Base-by-base conservation (phyloP, 352 stramenopile species). In the Thraustochytrium sp. region DNA sequence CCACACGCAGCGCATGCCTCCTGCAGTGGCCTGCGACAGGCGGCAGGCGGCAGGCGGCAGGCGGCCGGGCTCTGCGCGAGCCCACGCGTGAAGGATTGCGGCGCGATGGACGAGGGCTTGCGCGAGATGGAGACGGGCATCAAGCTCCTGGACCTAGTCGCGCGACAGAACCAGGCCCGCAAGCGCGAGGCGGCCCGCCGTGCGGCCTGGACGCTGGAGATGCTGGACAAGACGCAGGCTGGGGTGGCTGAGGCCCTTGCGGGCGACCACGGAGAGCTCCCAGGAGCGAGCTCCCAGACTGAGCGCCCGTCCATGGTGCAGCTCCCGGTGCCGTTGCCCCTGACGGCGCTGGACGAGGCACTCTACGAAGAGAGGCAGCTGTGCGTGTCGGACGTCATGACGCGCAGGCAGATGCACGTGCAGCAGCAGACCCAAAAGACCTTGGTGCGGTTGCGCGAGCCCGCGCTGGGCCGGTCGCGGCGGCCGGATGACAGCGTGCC, bases 91-190 rank as follows among this genome's bases (percentile, higher is more conserved):
- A n/a, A n/a, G n/a, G n/a, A n/a, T n/a, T n/a, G n/a, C n/a, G n/a
- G 37, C 62, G 38, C 42, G n/a, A 77, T 77, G 65, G 65, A 55
- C 13, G 18, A 31, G 8, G 46, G 42, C 37, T 36, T 80, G 68
- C 48, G 68, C 34, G 68, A 55, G 38, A 51, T 53, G 68, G 44
- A 80, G n/a, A 80, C 48, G 3, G 68, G 68, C 37, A 34, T 80
- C 23, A 42, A 48, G 13, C 68, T 80, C 2, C 26, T 80, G 34
- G 68, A 80, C 68, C 53, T 80, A 23, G 68, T 53, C 23, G 68
- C 51, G 23, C 21, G 23, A 3, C 68, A 80, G 37, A 18, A 72
- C 18, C 11, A 40, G 40, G 48, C 68, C 4, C 68, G 68, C 4
- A 80, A 64, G 38, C 34, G 62, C 38, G 59, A 72, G 59, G 59